Evolutionary conservation across 2,329 filamentous ascomycete species (phyloP).

Genomic region (Diaporthe sp.): DNA sequence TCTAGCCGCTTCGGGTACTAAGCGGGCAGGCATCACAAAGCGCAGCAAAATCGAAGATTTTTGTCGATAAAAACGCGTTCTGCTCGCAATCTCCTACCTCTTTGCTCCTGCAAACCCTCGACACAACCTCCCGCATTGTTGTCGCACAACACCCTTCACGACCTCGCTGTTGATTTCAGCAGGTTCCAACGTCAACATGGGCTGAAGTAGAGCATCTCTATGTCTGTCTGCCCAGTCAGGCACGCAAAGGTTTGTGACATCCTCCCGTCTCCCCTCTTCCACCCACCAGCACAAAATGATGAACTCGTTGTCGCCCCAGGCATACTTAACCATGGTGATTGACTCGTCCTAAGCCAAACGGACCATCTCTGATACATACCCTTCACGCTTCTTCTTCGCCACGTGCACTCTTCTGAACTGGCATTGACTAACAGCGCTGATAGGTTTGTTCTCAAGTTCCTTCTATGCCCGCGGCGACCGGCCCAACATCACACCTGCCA

Average conservation of each 20-base stretch:
- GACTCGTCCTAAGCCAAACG: constrained; percentile 66
- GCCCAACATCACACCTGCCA: constrained; percentile 44
- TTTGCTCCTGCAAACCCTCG: constrained; percentile 14
- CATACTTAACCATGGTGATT: constrained; percentile 69
- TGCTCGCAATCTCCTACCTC: background rate
- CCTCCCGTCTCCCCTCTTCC: constrained; percentile 33
- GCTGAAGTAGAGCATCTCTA: background rate
- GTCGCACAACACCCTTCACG: background rate
- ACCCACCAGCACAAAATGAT: constrained; percentile 57
- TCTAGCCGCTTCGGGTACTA: constrained; percentile 27
- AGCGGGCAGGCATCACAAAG: constrained; percentile 27
- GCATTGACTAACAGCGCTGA: constrained; percentile 44
- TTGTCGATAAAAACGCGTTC: constrained; percentile 35
- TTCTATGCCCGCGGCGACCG: background rate
- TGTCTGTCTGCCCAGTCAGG: background rate
- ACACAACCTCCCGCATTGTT: constrained; percentile 13
- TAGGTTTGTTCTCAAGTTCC: constrained; percentile 41
- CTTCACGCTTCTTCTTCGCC: constrained; percentile 16
- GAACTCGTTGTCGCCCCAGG: constrained; percentile 72
- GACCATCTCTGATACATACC: constrained; percentile 57
- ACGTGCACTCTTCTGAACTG: constrained; percentile 2
- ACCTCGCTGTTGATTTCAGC: background rate
- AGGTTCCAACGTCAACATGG: background rate
- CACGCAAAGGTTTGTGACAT: constrained; percentile 39
- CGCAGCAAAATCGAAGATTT: constrained; percentile 42